Conservation (phyloP, 148 eudicot species). For the Fagopyrum tataricum region DNA sequence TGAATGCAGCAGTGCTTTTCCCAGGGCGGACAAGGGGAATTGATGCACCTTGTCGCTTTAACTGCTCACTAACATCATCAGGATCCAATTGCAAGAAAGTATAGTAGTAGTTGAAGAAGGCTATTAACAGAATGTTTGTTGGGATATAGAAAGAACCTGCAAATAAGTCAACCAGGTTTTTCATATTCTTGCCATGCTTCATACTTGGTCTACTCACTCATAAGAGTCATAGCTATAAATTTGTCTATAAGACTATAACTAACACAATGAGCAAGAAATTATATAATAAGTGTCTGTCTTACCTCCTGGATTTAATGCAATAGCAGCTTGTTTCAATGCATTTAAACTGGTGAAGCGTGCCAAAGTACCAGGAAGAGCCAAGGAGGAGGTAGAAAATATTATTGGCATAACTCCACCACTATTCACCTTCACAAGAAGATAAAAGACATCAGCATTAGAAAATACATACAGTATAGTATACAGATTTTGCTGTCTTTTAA, state of each 20-base stretch:
- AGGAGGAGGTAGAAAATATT: conserved; percentile 93
- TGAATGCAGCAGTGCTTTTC: conserved; percentile 71
- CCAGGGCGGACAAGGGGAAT: conserved; percentile 99
- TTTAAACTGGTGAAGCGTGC: conserved; percentile 91
- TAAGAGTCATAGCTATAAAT: too few relatives aligned
- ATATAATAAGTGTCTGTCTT: conserved; percentile 13
- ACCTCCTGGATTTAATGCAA: conserved; percentile 91
- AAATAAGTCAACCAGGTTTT: conserved; percentile 3
- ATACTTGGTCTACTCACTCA: too few relatives aligned
- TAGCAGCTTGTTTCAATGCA: conserved; percentile 74
- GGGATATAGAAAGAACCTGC: conserved; percentile 83
- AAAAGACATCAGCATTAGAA: neutral
- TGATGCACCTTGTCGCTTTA: conserved; percentile 98
- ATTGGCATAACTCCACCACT: conserved; percentile 99
- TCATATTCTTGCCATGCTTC: too few relatives aligned
- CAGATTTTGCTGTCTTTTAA: too few relatives aligned
- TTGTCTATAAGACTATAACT: too few relatives aligned
- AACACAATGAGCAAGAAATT: neutral
- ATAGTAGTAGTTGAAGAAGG: conserved; percentile 95
- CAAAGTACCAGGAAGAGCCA: conserved; percentile 90
- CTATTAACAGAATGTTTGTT: conserved; percentile 77
- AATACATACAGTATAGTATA: neutral
- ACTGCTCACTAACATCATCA: conserved; percentile 92
- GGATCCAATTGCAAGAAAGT: conserved; percentile 97
- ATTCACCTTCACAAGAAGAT: conserved; percentile 54